A percentile compares a stretch with the other conserved stretches of the same genome.
phyloP scores from a whole-genome alignment of 1,284 basidiomycete species.

The Moesziomyces globuligerus region DNA sequence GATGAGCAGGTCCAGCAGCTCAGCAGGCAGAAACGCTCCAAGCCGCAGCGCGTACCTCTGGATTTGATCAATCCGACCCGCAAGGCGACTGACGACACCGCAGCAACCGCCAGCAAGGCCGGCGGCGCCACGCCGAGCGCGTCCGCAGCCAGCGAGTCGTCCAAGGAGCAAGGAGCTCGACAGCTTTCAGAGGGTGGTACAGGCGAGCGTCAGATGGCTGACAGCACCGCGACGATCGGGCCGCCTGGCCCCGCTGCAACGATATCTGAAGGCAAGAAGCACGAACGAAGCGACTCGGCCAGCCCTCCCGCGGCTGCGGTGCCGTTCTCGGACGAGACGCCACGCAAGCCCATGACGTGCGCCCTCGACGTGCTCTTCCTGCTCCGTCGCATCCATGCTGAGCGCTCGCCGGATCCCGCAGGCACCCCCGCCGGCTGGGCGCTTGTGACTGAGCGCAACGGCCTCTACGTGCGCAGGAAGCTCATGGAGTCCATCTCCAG shows the following conservation, averaged over 20 bases:
- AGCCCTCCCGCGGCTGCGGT: conserved; percentile 10
- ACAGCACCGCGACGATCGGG: neutral
- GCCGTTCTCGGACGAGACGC: conserved; percentile 57
- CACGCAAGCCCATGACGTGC: conserved; percentile 59
- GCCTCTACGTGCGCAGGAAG: conserved; percentile 80
- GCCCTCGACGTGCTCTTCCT: conserved; percentile 63
- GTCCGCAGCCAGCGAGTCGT: neutral
- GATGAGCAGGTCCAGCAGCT: conserved; percentile 88
- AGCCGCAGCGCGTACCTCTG: conserved; percentile 85
- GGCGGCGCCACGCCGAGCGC: conserved; percentile 4
- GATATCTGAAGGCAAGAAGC: conserved; percentile 6
- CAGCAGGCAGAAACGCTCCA: conserved; percentile 84
- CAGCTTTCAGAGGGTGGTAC: neutral
- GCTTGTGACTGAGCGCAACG: conserved; percentile 79
- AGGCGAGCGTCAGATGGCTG: neutral
- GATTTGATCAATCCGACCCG: conserved; percentile 72
- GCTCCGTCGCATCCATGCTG: conserved; percentile 60
- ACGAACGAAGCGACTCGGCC: conserved; percentile 5
- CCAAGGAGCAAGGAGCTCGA: conserved; percentile 4
- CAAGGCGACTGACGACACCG: conserved; percentile 8
- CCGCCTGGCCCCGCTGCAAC: conserved; percentile 2
- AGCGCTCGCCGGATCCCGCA: conserved; percentile 68
- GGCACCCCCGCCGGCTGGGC: conserved; percentile 79
- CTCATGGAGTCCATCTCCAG: conserved; percentile 81
- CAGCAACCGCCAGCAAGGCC: neutral